phyloP scores from a whole-genome alignment of 768 basidiomycete genomes.

The Panaeolus papilionaceus region DNA sequence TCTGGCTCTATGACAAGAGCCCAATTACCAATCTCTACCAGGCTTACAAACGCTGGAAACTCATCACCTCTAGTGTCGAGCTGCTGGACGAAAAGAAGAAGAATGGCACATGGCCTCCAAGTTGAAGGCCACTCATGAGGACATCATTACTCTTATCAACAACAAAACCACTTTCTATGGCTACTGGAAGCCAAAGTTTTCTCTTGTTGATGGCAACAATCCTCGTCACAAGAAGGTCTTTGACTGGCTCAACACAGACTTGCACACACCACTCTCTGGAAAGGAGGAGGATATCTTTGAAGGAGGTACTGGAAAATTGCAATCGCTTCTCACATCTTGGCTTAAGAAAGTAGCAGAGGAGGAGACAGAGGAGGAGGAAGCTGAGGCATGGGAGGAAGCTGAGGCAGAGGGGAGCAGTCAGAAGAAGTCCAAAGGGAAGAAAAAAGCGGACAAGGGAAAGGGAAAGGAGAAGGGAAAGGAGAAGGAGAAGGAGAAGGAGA shows the following conservation, averaged over 20 bases:
- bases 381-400: not conserved
- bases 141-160: not conserved
- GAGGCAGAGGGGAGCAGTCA: not conserved
- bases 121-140: not conserved
- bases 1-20: not conserved
- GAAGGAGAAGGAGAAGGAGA: too few species aligned
- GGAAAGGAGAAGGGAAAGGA: conserved; percentile 6
- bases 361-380: too few species aligned
- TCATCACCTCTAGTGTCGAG: not conserved
- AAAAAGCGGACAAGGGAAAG: not conserved
- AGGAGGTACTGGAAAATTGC: not conserved
- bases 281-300: not conserved
- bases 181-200: too few species aligned
- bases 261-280: too few species aligned
- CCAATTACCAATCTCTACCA: not conserved
- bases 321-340: too few species aligned
- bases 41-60: not conserved
- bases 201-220: too few species aligned
- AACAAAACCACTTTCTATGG: not conserved
- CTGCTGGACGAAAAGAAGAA: too few species aligned
- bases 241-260: too few species aligned
- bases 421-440: not conserved
- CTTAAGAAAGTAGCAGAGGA: too few species aligned
- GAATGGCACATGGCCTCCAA: too few species aligned
- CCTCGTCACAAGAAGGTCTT: too few species aligned